Conservation (phyloP, 805 yeast genomes). For the Clavispora phyllophila region DNA sequence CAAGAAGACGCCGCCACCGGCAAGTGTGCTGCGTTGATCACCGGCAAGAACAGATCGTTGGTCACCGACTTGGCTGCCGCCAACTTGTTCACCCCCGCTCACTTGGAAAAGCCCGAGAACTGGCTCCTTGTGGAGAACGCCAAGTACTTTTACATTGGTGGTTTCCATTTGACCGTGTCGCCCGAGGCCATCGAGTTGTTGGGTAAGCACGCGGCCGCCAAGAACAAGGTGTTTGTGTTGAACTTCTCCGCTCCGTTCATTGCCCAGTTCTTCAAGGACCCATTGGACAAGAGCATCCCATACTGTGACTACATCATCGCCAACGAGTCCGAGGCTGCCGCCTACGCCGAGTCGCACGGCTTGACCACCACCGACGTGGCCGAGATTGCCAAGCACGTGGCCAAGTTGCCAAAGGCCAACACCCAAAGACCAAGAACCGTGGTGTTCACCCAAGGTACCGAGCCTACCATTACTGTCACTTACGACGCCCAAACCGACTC, state of each 20-base stretch:
- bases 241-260: slow-evolving; percentile 97
- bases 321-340: slow-evolving; percentile 95
- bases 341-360: slow-evolving; percentile 84
- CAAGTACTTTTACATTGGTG: slow-evolving; percentile 86
- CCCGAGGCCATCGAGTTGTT: slow-evolving; percentile 87
- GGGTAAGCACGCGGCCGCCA: slow-evolving; percentile 88
- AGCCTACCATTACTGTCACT: slow-evolving; percentile 77
- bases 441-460: slow-evolving; percentile 91
- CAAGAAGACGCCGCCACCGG: slow-evolving; percentile 81
- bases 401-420: slow-evolving; percentile 73
- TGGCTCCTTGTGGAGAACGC: slow-evolving; percentile 84
- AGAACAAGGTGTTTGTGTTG: slow-evolving; percentile 70
- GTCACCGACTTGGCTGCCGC: slow-evolving; percentile 98
- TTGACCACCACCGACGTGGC: slow-evolving; percentile 55
- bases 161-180: slow-evolving; percentile 98
- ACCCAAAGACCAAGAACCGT: slow-evolving; percentile 71
- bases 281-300: slow-evolving; percentile 71
- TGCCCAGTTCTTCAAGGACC: slow-evolving; percentile 91
- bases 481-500: slow-evolving; percentile 46
- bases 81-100: slow-evolving; percentile 88
- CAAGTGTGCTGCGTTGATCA: slow-evolving; percentile 94
- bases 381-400: slow-evolving; percentile 78
- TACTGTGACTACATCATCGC: slow-evolving; percentile 91
- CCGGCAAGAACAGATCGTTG: slow-evolving; percentile 83
- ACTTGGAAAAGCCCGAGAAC: slow-evolving; percentile 82